phyloP scores from a whole-genome alignment of 2,329 filamentous ascomycete species.

The Teratosphaeria pseudoeucalypti region DNA sequence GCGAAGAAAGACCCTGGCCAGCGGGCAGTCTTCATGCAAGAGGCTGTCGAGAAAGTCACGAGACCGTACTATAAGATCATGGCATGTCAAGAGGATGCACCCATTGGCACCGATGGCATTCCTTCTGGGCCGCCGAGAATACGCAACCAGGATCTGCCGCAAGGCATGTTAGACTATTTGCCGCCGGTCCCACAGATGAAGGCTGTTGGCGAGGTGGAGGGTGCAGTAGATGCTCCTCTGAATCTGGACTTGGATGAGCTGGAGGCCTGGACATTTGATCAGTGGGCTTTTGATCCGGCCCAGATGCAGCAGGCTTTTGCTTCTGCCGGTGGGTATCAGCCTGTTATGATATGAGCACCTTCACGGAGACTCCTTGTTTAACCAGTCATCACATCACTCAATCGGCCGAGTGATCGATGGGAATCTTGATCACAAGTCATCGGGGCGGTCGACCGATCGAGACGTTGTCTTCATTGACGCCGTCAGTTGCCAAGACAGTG shows the following conservation, averaged over 20 bases:
- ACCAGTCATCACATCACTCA: too few species aligned
- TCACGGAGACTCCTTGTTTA: too few species aligned
- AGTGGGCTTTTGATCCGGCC: conserved; percentile 18
- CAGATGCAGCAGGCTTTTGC: conserved; percentile 6
- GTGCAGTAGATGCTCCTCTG: background rate
- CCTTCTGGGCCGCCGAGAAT: background rate
- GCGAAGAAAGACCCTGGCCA: conserved; percentile 14
- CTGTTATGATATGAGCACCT: background rate
- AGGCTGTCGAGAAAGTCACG: conserved; percentile 21
- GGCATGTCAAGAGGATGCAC: conserved; percentile 19
- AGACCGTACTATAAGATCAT: conserved; percentile 23
- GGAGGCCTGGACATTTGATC: conserved; percentile 23
- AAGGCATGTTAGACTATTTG: conserved; percentile 8
- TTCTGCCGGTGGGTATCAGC: background rate
- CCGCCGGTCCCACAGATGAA: conserved; percentile 1
- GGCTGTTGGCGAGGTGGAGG: background rate
- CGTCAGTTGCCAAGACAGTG: too few species aligned
- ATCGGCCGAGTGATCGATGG: too few species aligned
- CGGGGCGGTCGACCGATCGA: too few species aligned
- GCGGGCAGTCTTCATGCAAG: conserved; percentile 19
- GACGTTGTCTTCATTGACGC: too few species aligned
- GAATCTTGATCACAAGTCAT: too few species aligned
- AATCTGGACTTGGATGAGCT: conserved; percentile 21
- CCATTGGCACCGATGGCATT: background rate
- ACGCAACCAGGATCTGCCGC: background rate